Percentiles rank a stretch among this genome's conserved stretches.
Evolutionary conservation across 2,329 filamentous ascomycete genomes (phyloP).

Genomic region (Seiridium cupressi): DNA sequence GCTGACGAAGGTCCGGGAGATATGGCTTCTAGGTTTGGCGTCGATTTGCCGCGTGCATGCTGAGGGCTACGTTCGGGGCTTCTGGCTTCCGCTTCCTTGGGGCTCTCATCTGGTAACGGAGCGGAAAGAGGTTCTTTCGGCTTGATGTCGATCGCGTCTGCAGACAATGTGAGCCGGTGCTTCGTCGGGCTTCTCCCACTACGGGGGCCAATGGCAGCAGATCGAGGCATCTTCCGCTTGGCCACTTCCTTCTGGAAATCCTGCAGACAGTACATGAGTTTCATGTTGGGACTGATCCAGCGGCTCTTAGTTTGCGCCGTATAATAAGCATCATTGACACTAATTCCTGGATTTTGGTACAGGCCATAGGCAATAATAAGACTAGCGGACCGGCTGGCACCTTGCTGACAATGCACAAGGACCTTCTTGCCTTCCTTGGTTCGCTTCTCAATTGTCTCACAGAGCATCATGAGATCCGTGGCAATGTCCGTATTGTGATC

Average conservation of each 20-base stretch:
- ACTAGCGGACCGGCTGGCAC: slow-evolving; percentile 80
- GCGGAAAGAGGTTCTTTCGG: slow-evolving; percentile 60
- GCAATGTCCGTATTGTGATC: slow-evolving; percentile 87
- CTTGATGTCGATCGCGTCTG: slow-evolving; percentile 51
- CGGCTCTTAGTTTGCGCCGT: slow-evolving; percentile 76
- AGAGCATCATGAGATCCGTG: slow-evolving; percentile 71
- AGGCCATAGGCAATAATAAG: slow-evolving; percentile 84
- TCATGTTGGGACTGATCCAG: slow-evolving; percentile 93
- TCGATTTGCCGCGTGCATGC: slow-evolving; percentile 52
- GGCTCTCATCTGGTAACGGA: slow-evolving; percentile 54
- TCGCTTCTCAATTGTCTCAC: slow-evolving; percentile 72
- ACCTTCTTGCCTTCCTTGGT: slow-evolving; percentile 74
- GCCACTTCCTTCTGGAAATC: slow-evolving; percentile 70
- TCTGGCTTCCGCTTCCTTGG: slow-evolving; percentile 36
- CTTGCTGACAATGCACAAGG: slow-evolving; percentile 82
- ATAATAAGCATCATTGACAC: slow-evolving; percentile 81
- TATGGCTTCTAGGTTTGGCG: slow-evolving; percentile 46
- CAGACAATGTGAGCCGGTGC: slow-evolving; percentile 60
- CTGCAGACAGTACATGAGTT: slow-evolving; percentile 83
- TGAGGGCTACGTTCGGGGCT: slow-evolving; percentile 42
- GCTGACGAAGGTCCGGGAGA: slow-evolving; percentile 66
- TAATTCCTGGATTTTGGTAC: slow-evolving; percentile 73
- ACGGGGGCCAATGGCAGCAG: slow-evolving; percentile 44
- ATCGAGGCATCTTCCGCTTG: slow-evolving; percentile 44
- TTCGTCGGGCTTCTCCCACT: slow-evolving; percentile 56